Evolutionary conservation across 1,284 basidiomycete genomes (phyloP).

Genomic region (Anthracocystis walkeri): DNA sequence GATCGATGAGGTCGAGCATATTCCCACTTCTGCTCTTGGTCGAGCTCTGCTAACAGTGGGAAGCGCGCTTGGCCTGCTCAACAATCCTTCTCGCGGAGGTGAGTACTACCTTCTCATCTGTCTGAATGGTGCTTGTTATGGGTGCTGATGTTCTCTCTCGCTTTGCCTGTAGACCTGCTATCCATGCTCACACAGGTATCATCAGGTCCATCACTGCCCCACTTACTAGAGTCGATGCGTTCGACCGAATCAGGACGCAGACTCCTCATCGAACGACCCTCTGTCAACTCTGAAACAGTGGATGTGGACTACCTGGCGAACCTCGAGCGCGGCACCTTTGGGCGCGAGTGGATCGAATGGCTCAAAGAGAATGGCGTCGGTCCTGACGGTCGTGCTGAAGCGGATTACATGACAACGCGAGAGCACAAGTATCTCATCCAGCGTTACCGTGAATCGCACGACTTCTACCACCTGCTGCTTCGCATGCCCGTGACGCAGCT

Average conservation of each 20-base stretch:
- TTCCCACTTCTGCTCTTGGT: constrained; percentile 23
- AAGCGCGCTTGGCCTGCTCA: constrained; percentile 84
- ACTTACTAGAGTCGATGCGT: constrained; percentile 83
- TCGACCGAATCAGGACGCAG: constrained; percentile 74
- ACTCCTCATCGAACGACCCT: constrained; percentile 85
- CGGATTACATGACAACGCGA: constrained; percentile 85
- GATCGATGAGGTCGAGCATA: constrained; percentile 43
- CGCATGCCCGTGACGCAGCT: constrained; percentile 88
- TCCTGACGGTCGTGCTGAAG: constrained; percentile 85
- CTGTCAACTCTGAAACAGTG: constrained; percentile 82
- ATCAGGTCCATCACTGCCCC: constrained; percentile 77
- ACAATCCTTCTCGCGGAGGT: constrained; percentile 87
- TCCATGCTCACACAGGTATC: constrained; percentile 60
- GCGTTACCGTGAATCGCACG: constrained; percentile 94
- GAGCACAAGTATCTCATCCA: constrained; percentile 83
- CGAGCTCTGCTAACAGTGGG: constrained; percentile 82
- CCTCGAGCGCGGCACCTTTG: constrained; percentile 85
- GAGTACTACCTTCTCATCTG: constrained; percentile 65
- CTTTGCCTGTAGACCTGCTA: constrained; percentile 27
- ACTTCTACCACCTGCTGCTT: constrained; percentile 92
- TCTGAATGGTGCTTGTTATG: background rate
- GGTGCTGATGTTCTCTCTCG: background rate
- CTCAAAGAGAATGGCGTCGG: constrained; percentile 89
- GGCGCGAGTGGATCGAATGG: constrained; percentile 90
- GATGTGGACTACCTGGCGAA: constrained; percentile 77